Evolutionary conservation across 2,329 filamentous ascomycete species (phyloP), one percentile per base, ranked within the genome.

Genomic region (Fusarium sp.): DNA sequence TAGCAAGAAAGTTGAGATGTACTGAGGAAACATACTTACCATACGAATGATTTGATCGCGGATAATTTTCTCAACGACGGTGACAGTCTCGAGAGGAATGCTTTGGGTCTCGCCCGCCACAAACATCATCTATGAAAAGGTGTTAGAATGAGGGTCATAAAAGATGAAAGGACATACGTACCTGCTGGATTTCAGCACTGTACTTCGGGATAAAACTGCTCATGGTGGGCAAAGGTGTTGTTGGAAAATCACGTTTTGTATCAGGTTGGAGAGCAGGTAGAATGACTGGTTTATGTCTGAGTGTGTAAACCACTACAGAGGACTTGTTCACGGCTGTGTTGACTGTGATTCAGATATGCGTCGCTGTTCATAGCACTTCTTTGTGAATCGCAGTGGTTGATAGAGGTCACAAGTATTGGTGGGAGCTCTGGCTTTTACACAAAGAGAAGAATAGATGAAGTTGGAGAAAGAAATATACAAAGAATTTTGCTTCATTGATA

Each of bases 21-120:
- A 3, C 11, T 3, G 7, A 2, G 10, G 1, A n/a, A n/a, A n/a
- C 2, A 7, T 41, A 31, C 83, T 69, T 78, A 93, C 91, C 84
- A 99, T 92, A 77, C 97, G 93, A 67, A 97, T 90, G 20, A 98
- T 94, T 79, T 99, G 96, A 74, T 97, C 92, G 51, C 95, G 91
- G 8, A 98, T 94, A 72, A 98, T 97, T 72, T 96, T 92, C 77
- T 99, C 96, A 66, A 99, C 97, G 72, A 98, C 90, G 42, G 91
- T 90, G 1, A 95, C 97, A 0, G 95, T 97, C 76, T 98, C 95
- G 18, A 90, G 82, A 2, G 93, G 91, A 5, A 64, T 39, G 3
- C 63, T 57, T 7, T 58, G 50, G 6, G 53, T 63, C 40, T 70
- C 67, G 2, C 67, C 67, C 4, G 60, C 64, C 17, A 66, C 52